phyloP scores from a whole-genome alignment of 148 eudicot genomes.

The Rhododendron williamsianum region DNA sequence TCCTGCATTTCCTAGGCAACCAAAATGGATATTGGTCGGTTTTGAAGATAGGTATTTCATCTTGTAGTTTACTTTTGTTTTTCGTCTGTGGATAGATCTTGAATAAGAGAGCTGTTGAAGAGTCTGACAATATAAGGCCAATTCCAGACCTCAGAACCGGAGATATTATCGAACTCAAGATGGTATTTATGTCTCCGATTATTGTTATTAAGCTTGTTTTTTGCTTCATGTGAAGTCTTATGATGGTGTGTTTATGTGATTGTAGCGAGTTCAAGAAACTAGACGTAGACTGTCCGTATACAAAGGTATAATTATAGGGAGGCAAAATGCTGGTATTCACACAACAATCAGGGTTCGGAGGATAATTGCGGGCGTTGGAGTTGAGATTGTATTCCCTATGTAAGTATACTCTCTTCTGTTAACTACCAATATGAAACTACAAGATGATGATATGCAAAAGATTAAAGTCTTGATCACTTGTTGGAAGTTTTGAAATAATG shows the following conservation, averaged over 20 bases:
- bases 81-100: conserved; percentile 38
- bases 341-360: conserved; percentile 83
- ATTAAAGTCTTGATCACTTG: background rate
- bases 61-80: background rate
- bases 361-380: conserved; percentile 85
- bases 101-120: conserved; percentile 82
- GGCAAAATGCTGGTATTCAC: conserved; percentile 96
- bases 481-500: background rate
- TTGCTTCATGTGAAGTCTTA: background rate
- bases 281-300: conserved; percentile 68
- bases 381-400: conserved; percentile 96
- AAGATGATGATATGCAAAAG: background rate
- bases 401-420: conserved; percentile 34
- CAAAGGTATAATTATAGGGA: conserved; percentile 85
- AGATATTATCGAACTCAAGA: conserved; percentile 72
- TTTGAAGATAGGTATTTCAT: background rate
- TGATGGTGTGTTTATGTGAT: conserved; percentile 5
- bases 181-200: conserved; percentile 38
- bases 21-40: background rate
- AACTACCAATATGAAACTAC: background rate
- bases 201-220: background rate
- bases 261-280: conserved; percentile 79
- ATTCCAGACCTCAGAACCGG: conserved; percentile 79
- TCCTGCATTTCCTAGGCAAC: background rate
- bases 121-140: conserved; percentile 48